phyloP scores from a whole-genome alignment of 2,329 filamentous ascomycete genomes.

The Penicillium sp. region DNA sequence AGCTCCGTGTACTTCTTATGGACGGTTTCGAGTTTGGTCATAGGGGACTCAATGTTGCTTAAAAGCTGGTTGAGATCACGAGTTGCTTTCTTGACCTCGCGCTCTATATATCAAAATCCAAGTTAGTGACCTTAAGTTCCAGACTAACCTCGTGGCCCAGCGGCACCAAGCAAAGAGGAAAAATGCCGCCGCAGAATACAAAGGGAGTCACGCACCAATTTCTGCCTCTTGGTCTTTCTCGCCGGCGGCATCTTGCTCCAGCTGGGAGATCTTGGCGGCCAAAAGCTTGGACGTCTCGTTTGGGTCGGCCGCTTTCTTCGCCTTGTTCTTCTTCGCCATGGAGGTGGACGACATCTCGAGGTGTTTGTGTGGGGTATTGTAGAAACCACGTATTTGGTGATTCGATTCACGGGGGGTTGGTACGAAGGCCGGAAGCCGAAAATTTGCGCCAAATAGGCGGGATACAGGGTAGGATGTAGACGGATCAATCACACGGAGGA shows the following conservation, averaged over 20 bases:
- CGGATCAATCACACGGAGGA: slow-evolving; percentile 19
- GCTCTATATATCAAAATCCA: slow-evolving; percentile 59
- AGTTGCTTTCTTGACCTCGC: slow-evolving; percentile 91
- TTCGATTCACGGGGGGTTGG: not conserved
- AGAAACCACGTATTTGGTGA: not conserved
- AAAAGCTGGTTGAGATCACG: slow-evolving; percentile 85
- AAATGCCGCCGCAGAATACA: not conserved
- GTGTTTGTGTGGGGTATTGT: slow-evolving; percentile 16
- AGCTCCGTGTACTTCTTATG: slow-evolving; percentile 90
- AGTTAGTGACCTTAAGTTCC: slow-evolving; percentile 22
- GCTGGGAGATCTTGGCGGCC: slow-evolving; percentile 88
- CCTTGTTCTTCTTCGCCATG: slow-evolving; percentile 73
- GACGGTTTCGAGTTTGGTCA: slow-evolving; percentile 86
- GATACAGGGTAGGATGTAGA: slow-evolving; percentile 12
- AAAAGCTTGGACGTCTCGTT: slow-evolving; percentile 89
- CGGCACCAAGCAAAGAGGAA: not conserved
- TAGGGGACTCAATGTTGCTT: slow-evolving; percentile 81
- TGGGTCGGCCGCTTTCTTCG: slow-evolving; percentile 79
- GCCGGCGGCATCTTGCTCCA: slow-evolving; percentile 88
- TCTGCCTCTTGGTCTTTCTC: slow-evolving; percentile 95
- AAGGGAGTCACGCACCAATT: slow-evolving; percentile 67
- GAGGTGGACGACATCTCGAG: slow-evolving; percentile 48
- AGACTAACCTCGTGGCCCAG: slow-evolving; percentile 15
- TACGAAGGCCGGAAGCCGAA: slow-evolving; percentile 15
- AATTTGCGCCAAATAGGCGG: slow-evolving; percentile 21